Conservation (phyloP, 768 basidiomycete species). For the Suillus weaverae region DNA sequence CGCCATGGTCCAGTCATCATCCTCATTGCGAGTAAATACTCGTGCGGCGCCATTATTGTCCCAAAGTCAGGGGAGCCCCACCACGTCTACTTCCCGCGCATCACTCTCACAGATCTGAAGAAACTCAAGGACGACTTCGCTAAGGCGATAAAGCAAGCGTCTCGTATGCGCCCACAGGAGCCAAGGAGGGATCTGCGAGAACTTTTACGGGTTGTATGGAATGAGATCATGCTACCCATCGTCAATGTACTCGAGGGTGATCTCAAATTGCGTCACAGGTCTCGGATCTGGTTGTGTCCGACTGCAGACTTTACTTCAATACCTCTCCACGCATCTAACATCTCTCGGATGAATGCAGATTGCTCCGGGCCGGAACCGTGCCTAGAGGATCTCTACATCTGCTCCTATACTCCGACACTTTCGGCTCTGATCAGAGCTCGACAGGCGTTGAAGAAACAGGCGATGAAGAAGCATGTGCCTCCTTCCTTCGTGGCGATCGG, state of each 20-base stretch:
- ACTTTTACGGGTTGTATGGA: not conserved
- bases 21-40: not conserved
- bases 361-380: not conserved
- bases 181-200: rapidly evolving
- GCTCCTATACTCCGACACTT: not conserved
- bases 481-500: not conserved
- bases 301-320: not conserved
- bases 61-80: not conserved
- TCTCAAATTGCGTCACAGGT: not conserved
- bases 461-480: not conserved
- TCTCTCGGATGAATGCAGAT: not conserved
- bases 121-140: not conserved
- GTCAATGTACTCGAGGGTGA: not conserved
- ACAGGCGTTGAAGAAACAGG: not conserved
- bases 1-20: not conserved
- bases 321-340: constrained; percentile 5
- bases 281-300: constrained; percentile 19
- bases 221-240: not conserved
- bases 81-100: rapidly evolving
- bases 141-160: not conserved
- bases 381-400: not conserved
- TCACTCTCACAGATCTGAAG: not conserved
- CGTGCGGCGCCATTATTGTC: not conserved
- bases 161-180: not conserved
- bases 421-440: not conserved